Conservation (phyloP, 2,329 filamentous ascomycete genomes). For the Talaromyces sp. region DNA sequence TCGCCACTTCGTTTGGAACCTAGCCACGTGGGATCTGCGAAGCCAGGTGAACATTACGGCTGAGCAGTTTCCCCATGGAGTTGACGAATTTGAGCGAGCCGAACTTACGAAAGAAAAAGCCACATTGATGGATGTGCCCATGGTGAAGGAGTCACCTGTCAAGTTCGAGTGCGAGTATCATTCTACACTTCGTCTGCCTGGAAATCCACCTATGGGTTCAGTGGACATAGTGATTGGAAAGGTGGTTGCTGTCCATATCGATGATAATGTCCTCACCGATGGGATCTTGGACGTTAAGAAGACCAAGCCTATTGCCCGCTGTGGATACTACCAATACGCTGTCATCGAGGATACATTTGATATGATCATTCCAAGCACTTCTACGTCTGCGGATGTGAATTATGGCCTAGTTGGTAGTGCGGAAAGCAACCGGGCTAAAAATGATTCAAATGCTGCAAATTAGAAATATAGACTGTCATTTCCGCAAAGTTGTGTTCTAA, state of each 20-base stretch:
- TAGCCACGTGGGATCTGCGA: constrained; percentile 53
- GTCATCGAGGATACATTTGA: constrained; percentile 55
- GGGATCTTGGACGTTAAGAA: constrained; percentile 53
- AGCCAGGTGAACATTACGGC: constrained; percentile 53
- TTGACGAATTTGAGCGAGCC: constrained; percentile 53
- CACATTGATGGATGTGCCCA: constrained; percentile 39
- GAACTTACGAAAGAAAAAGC: constrained; percentile 46
- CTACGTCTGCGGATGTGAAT: not conserved
- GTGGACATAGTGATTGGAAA: constrained; percentile 55
- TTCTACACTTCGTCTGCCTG: constrained; percentile 50
- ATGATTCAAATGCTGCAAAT: not conserved
- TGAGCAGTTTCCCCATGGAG: constrained; percentile 37
- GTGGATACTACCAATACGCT: constrained; percentile 57
- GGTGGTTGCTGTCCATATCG: constrained; percentile 55
- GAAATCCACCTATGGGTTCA: constrained; percentile 53
- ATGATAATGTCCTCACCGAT: constrained; percentile 50
- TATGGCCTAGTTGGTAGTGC: not conserved
- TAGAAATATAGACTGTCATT: not conserved
- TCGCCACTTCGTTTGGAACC: constrained; percentile 55
- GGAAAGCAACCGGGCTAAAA: not conserved
- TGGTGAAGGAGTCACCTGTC: constrained; percentile 52
- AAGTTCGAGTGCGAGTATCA: constrained; percentile 57
- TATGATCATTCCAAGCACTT: constrained; percentile 36
- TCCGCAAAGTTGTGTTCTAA: not conserved
- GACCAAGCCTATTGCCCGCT: constrained; percentile 55